Base-by-base conservation (phyloP, 1,284 basidiomycete species). In the Rhodotorula sp. region DNA sequence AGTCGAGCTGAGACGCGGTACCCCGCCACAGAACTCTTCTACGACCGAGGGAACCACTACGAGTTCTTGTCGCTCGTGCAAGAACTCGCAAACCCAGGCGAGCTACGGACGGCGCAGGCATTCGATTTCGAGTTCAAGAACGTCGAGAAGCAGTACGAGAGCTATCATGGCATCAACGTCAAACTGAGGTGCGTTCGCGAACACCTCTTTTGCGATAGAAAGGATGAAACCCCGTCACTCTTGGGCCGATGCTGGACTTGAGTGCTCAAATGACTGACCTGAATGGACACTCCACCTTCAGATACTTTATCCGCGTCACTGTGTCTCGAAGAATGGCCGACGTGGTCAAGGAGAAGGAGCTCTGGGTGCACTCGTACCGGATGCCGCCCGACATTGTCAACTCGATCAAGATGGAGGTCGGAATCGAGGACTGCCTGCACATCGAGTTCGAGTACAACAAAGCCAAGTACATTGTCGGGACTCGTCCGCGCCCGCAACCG, bases 361-460 rank as follows among this genome's bases (percentile, higher is more conserved):
- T 98, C 47, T 99, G 95, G 95, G 97, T 99, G 3, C 95, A 99
- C 81, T 95, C 92, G 16, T 99, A 92, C 84, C 90, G 95, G 54
- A 97, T 97, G 92, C 95, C 95, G 4, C 94, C 95, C 67, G 97
- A 99, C 80, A 91, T 88, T 77, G 98, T 97, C 83, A 95, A 95
- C 80, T 90, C 92, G 48, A 97, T 98, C 84, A 98, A 97, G 86
- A 99, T 99, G 97, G 95, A 99, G 82, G 97, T 99, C 50, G 95
- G 95, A 23, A 98, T 99, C 73, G 95, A 98, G 80, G 95, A 99
- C 80, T 98, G 95, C 81, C 83, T 98, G 77, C 95, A 99, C 81
- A 99, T 99, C 79, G 95, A 99, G 82, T 98, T 99, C 78, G 95
- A 99, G 83, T 98, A 99, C 84, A 98, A 99, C 85, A 98, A 98